phyloP scores from a whole-genome alignment of 345 rosid genomes.

The Atalantia buxifolia region DNA sequence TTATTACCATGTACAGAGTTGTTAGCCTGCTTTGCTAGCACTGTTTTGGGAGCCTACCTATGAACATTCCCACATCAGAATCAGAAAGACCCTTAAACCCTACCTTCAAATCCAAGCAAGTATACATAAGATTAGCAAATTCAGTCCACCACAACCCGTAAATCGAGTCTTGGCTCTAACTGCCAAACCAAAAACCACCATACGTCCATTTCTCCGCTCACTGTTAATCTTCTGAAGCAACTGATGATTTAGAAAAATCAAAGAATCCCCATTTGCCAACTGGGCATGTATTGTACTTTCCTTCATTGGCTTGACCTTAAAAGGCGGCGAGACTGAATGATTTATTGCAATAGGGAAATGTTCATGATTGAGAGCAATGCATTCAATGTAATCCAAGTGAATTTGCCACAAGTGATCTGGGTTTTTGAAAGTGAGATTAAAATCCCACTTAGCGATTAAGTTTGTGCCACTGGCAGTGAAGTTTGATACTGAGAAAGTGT shows the following conservation, averaged over 20 bases:
- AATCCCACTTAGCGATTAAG: background rate
- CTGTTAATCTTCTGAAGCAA: background rate
- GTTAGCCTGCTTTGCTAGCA: too few relatives aligned
- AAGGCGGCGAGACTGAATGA: background rate
- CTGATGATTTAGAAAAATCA: background rate
- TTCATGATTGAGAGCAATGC: background rate
- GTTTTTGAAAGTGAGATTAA: background rate
- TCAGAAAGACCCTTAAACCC: too few relatives aligned
- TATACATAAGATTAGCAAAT: too few relatives aligned
- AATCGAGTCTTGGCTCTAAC: too few relatives aligned
- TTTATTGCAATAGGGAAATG: background rate
- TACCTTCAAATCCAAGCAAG: too few relatives aligned
- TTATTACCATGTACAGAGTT: too few relatives aligned
- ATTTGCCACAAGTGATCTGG: background rate
- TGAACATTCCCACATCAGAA: too few relatives aligned
- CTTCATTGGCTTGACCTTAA: background rate
- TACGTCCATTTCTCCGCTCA: background rate
- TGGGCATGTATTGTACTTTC: background rate
- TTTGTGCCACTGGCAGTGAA: background rate
- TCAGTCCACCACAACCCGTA: too few relatives aligned
- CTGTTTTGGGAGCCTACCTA: too few relatives aligned
- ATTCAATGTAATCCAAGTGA: background rate
- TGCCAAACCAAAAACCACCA: too few relatives aligned
- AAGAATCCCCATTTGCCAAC: background rate
- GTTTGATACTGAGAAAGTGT: background rate